phyloP scores from a whole-genome alignment of 331 rosid genomes.

The Quercus lobata region DNA sequence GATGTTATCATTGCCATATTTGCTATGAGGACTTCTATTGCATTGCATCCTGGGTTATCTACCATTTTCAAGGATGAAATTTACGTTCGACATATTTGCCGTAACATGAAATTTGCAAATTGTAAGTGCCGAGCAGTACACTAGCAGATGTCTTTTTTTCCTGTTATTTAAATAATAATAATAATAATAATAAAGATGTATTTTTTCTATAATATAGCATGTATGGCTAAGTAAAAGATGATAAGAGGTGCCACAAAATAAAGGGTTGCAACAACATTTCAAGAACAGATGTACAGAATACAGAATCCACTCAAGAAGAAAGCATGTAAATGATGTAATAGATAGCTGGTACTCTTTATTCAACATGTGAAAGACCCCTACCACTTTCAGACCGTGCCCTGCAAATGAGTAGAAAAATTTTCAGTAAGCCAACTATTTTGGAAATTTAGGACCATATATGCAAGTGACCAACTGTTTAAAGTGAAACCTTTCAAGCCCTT shows the following conservation, averaged over 20 bases:
- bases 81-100: no score
- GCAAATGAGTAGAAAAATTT: conserved; percentile 9
- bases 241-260: background rate
- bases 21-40: no score
- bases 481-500: background rate
- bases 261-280: background rate
- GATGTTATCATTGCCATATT: no score
- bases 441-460: background rate
- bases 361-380: conserved; percentile 80
- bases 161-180: no score
- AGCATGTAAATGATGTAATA: no score
- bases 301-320: background rate
- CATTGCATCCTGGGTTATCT: no score
- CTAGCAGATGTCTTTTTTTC: no score
- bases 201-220: background rate
- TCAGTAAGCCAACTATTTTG: background rate
- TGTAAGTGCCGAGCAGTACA: no score
- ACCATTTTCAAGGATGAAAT: no score
- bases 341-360: conserved; percentile 30
- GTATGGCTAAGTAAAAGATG: no score
- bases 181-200: no score
- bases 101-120: no score
- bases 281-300: background rate
- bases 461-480: background rate
- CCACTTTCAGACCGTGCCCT: conserved; percentile 85